Conservation (phyloP, 139 green algal species). For the Chlorella sp. region DNA sequence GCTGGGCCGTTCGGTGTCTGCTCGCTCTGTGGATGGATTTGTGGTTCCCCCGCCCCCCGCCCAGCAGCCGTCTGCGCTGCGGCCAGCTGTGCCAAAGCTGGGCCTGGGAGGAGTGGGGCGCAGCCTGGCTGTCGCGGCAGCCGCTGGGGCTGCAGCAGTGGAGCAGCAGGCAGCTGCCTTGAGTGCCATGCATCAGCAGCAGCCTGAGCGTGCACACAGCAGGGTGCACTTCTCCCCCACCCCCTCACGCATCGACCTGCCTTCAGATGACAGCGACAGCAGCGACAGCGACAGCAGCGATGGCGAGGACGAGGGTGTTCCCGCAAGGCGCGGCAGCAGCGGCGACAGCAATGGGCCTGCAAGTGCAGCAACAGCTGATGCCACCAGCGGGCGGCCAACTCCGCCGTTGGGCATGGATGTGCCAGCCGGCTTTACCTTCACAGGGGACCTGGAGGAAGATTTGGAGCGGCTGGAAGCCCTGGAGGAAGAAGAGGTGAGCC, state of each 20-base stretch:
- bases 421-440: conserved; percentile 57
- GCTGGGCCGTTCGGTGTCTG: conserved; percentile 1
- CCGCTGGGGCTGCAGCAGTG: background rate
- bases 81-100: conserved; percentile 30
- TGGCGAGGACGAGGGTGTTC: background rate
- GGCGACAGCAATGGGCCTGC: background rate
- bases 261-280: background rate
- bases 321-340: too few species aligned
- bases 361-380: too few species aligned
- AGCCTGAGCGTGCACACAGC: background rate
- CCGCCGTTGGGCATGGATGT: background rate
- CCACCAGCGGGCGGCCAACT: too few species aligned
- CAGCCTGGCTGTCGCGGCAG: background rate
- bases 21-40: background rate
- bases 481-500: conserved; percentile 39
- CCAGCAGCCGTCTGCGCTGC: background rate
- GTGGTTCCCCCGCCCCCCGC: background rate
- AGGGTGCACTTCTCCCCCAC: conserved; percentile 20
- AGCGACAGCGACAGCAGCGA: conserved; percentile 25
- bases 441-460: conserved; percentile 77
- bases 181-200: background rate
- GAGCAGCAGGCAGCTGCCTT: background rate
- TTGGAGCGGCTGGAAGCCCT: conserved; percentile 63
- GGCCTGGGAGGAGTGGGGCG: conserved; percentile 2
- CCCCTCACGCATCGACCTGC: background rate